phyloP scores from a whole-genome alignment of 495 filamentous ascomycete species.

The Neurospora discreta region DNA sequence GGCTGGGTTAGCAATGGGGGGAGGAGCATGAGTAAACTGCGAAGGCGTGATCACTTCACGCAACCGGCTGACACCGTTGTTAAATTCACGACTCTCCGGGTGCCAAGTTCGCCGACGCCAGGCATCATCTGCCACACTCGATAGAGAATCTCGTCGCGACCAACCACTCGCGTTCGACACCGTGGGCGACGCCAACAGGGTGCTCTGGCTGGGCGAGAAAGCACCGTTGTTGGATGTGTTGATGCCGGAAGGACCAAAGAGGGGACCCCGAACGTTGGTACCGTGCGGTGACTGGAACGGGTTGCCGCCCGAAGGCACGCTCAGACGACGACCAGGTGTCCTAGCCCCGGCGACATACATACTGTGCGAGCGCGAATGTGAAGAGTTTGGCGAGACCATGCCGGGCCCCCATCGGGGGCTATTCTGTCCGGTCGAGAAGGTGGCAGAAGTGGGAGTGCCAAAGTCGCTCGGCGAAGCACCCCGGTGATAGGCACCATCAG shows the following conservation, averaged over 20 bases:
- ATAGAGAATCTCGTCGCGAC: slow-evolving; percentile 49
- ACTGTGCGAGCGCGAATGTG: slow-evolving; percentile 50
- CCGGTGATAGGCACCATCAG: slow-evolving; percentile 43
- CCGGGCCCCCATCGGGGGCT: slow-evolving; percentile 59
- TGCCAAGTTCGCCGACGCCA: slow-evolving; percentile 84
- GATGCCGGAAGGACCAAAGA: slow-evolving; percentile 43
- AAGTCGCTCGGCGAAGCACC: slow-evolving; percentile 56
- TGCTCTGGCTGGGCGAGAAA: slow-evolving; percentile 41
- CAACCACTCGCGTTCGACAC: slow-evolving; percentile 47
- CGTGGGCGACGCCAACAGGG: slow-evolving; percentile 59
- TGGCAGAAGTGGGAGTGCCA: slow-evolving; percentile 64
- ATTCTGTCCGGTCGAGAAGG: slow-evolving; percentile 57
- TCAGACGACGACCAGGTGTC: slow-evolving; percentile 63
- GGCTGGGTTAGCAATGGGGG: slow-evolving; percentile 33
- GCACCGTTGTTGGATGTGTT: slow-evolving; percentile 40
- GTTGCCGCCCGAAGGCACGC: slow-evolving; percentile 65
- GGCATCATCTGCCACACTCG: slow-evolving; percentile 56
- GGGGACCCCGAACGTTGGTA: slow-evolving; percentile 42
- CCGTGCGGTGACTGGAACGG: slow-evolving; percentile 62
- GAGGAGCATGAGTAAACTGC: slow-evolving; percentile 47
- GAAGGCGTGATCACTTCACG: slow-evolving; percentile 45
- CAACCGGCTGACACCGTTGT: slow-evolving; percentile 30
- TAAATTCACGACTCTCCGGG: slow-evolving; percentile 53
- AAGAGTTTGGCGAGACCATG: slow-evolving; percentile 57
- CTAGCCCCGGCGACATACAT: slow-evolving; percentile 53